Base-by-base conservation (phyloP, 2,329 filamentous ascomycete genomes). In the Pseudogymnoascus sp. region DNA sequence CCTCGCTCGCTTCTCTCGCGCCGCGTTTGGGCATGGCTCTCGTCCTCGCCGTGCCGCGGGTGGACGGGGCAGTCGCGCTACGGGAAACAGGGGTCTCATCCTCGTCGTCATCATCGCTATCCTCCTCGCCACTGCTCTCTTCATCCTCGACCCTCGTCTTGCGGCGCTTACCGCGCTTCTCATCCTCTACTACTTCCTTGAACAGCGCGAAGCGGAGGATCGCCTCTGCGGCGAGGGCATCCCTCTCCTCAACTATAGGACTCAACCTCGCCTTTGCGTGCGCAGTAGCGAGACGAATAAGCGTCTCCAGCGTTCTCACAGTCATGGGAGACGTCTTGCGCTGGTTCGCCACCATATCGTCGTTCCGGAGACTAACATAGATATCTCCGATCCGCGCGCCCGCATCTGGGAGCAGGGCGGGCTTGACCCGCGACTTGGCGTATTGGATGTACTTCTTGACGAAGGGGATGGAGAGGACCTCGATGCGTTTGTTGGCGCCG, bases 381-480 rank as follows among this genome's bases (percentile, higher is more conserved):
- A 93, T 90, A 34, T 91, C 85, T 38, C 93, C 88, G 71, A 99
- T 96, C 67, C 96, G 90, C 69, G 97, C 91, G 10, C 92, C 91
- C 5, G 95, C 93, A 50, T 91, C 91, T 73, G 95, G 91, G 0
- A 93, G 96, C 66, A 99, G 80, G 42, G 96, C 81, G 0, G 95
- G 95, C 82, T 92, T 96, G 72, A 96, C 84, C 73, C 95, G 83
- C 37, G 85, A 89, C 79, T 99, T 99, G 67, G 95, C 92, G 75
- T 99, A 99, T 74, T 99, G 95, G 53, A 99, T 96, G 76, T 97
- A 99, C 78, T 99, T 99, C 80, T 99, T 99, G 81, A 99, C 92
- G 77, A 99, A 99, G 0, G 93, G 90, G 65, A 99, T 97, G 77
- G 90, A 96, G 62, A 99, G 81, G 12, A 99, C 90, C 74, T 97